Evolutionary conservation across 1,284 basidiomycete genomes (phyloP).

Genomic region (Malassezia vespertilionis): DNA sequence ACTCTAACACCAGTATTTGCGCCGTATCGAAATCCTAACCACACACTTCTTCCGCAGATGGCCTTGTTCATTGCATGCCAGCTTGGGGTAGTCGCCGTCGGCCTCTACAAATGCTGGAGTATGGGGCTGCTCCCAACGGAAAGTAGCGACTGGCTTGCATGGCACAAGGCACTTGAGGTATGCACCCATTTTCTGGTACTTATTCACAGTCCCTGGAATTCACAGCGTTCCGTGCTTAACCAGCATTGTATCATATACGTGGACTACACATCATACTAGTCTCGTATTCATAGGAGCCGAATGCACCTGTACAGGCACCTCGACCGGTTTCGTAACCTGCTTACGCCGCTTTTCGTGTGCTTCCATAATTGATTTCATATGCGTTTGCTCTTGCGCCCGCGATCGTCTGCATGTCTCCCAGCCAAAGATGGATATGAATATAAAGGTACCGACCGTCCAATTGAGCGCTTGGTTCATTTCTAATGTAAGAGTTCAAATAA

Average conservation of each 20-base stretch:
- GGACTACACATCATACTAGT: too few species aligned
- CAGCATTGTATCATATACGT: too few species aligned
- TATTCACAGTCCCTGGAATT: too few species aligned
- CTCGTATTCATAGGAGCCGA: too few species aligned
- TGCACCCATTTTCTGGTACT: slow-evolving; percentile 19
- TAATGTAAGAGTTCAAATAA: neutral
- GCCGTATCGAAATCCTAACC: slow-evolving; percentile 25
- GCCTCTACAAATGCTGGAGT: slow-evolving; percentile 45
- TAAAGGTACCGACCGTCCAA: slow-evolving; percentile 13
- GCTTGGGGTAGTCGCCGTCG: slow-evolving; percentile 27
- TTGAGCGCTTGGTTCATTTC: slow-evolving; percentile 6
- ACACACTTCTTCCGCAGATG: slow-evolving; percentile 35
- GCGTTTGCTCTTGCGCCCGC: slow-evolving; percentile 10
- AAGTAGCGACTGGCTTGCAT: slow-evolving; percentile 44
- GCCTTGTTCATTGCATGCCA: slow-evolving; percentile 33
- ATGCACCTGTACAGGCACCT: too few species aligned
- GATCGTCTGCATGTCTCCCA: slow-evolving; percentile 18
- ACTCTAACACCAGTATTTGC: slow-evolving; percentile 25
- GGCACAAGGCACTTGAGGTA: slow-evolving; percentile 33
- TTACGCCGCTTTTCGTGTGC: slow-evolving; percentile 6
- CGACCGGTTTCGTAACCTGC: too few species aligned
- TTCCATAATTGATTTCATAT: slow-evolving; percentile 5
- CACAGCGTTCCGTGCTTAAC: too few species aligned
- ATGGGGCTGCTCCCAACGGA: slow-evolving; percentile 46
- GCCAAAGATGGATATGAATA: slow-evolving; percentile 8